Conservation (phyloP, 495 filamentous ascomycete genomes). For the Astrothelium macrocarpum region DNA sequence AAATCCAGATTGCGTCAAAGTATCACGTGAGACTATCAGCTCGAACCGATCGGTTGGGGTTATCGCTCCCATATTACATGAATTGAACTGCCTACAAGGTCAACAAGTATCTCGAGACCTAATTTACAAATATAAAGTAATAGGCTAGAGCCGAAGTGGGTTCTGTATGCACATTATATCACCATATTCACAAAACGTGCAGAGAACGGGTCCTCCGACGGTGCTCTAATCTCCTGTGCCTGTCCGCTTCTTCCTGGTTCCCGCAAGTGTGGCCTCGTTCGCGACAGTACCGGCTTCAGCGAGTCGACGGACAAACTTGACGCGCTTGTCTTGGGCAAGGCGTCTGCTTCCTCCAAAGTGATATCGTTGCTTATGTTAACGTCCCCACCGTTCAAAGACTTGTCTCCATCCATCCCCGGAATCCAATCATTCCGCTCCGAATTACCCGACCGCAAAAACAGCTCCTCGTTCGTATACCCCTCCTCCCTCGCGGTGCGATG, state of each 20-base stretch:
- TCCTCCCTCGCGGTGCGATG: not conserved
- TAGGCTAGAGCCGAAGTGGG: too few relatives aligned
- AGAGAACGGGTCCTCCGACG: not conserved
- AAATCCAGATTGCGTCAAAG: too few relatives aligned
- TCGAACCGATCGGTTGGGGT: too few relatives aligned
- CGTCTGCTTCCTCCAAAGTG: not conserved
- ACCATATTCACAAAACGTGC: not conserved
- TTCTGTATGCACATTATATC: not conserved
- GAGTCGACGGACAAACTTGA: not conserved
- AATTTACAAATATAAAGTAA: too few relatives aligned
- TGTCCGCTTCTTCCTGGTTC: not conserved
- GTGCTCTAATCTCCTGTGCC: too few relatives aligned
- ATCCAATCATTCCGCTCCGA: not conserved
- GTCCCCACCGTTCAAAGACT: not conserved
- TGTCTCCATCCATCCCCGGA: not conserved
- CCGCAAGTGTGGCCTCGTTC: not conserved
- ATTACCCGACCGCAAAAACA: not conserved
- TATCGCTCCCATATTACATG: too few relatives aligned
- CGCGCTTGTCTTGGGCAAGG: not conserved
- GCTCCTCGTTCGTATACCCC: not conserved
- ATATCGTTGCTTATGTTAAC: not conserved
- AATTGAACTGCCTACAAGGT: too few relatives aligned
- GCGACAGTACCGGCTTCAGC: not conserved
- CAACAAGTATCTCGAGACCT: too few relatives aligned
- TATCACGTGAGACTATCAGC: too few relatives aligned